Evolutionary conservation across 805 yeast genomes (phyloP).

Genomic region (Saccharomycopsis malanga): DNA sequence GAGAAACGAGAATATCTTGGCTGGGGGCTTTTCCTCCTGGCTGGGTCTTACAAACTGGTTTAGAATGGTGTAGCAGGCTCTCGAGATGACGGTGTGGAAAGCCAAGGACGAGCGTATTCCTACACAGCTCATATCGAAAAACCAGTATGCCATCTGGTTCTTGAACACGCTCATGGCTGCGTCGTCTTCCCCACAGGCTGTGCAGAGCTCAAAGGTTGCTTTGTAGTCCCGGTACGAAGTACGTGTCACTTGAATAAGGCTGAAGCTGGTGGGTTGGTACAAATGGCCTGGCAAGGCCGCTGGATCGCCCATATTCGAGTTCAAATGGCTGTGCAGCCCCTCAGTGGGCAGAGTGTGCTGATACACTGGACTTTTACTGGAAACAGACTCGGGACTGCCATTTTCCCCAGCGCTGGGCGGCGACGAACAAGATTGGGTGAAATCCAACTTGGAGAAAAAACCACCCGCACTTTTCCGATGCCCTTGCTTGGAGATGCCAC

Average conservation of each 20-base stretch:
- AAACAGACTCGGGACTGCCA: not conserved
- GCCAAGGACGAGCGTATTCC: slow-evolving; percentile 1
- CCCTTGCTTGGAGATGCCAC: no score
- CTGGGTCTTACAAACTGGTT: not conserved
- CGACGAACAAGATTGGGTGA: not conserved
- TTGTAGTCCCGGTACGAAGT: not conserved
- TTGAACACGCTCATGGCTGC: not conserved
- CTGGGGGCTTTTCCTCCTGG: not conserved
- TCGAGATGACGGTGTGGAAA: slow-evolving; percentile 8
- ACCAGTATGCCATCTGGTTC: slow-evolving; percentile 6
- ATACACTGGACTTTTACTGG: not conserved
- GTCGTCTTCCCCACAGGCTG: not conserved
- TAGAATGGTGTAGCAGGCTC: slow-evolving; percentile 1
- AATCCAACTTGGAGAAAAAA: not conserved
- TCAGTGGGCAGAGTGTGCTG: no score
- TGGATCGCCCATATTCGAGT: not conserved
- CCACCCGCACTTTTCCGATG: not conserved
- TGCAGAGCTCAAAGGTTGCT: not conserved
- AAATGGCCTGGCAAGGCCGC: slow-evolving; percentile 6
- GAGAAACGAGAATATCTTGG: not conserved
- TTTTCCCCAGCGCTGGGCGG: not conserved
- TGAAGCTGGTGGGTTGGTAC: not conserved
- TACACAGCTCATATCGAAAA: not conserved
- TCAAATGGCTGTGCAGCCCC: no score
- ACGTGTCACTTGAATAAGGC: not conserved